Evolutionary conservation across 1,284 basidiomycete species (phyloP).

Genomic region (Austropuccinia psidii): DNA sequence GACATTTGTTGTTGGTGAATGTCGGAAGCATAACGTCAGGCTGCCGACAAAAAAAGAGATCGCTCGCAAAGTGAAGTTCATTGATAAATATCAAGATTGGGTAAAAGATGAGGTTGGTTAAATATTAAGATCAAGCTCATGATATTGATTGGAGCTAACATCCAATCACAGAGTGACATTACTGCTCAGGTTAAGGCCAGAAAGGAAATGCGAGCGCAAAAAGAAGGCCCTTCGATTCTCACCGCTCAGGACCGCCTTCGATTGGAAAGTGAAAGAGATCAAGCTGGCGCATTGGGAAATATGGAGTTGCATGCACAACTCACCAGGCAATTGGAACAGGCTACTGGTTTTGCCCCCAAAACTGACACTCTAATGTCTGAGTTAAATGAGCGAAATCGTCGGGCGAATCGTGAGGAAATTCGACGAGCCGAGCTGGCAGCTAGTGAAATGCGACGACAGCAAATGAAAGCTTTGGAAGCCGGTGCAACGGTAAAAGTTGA

Average conservation of each 20-base stretch:
- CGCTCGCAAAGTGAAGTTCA: conserved; percentile 14
- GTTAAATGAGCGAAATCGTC: conserved; percentile 80
- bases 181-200: conserved; percentile 28
- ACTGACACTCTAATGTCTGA: conserved; percentile 40
- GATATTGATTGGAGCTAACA: not conserved
- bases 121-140: not conserved
- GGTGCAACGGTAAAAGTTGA: conserved; percentile 6
- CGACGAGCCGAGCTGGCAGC: conserved; percentile 63
- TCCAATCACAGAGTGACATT: conserved; percentile 17
- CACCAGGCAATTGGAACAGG: conserved; percentile 17
- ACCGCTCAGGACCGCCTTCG: conserved; percentile 13
- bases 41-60: conserved; percentile 29
- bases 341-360: not conserved
- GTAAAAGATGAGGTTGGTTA: conserved; percentile 33
- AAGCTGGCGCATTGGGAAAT: conserved; percentile 16
- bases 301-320: conserved; percentile 9
- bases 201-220: conserved; percentile 33
- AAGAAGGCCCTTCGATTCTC: conserved; percentile 19
- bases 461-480: conserved; percentile 41
- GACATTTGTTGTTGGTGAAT: conserved; percentile 30
- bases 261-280: conserved; percentile 30
- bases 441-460: conserved; percentile 58
- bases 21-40: conserved; percentile 1
- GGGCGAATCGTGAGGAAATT: conserved; percentile 67
- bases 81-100: conserved; percentile 31